phyloP scores from a whole-genome alignment of 108 stramenopile genomes.

The Cyclotella sp. region DNA sequence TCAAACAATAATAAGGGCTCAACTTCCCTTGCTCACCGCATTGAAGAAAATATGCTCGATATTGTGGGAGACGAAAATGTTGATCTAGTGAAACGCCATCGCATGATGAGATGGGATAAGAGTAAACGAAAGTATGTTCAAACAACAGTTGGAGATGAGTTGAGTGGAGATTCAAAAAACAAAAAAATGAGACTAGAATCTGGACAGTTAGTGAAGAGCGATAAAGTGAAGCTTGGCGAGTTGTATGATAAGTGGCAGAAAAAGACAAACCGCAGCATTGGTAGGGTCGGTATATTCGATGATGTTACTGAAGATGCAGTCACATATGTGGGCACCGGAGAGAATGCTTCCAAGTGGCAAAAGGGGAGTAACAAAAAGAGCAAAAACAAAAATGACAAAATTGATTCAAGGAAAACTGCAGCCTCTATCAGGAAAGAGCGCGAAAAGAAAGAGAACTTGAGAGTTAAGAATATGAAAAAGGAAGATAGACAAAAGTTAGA shows the following conservation, averaged over 20 bases:
- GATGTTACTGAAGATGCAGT: slow-evolving; percentile 64
- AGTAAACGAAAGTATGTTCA: slow-evolving; percentile 92
- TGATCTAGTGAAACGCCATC: slow-evolving; percentile 88
- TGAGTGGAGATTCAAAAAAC: slow-evolving; percentile 74
- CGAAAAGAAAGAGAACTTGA: slow-evolving; percentile 73
- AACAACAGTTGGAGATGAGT: slow-evolving; percentile 85
- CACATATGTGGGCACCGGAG: slow-evolving; percentile 20
- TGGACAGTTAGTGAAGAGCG: slow-evolving; percentile 85
- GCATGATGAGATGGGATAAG: slow-evolving; percentile 97
- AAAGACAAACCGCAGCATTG: slow-evolving; percentile 91
- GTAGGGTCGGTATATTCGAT: slow-evolving; percentile 88
- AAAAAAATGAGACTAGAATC: slow-evolving; percentile 87
- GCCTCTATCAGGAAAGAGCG: slow-evolving; percentile 78
- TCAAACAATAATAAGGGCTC: slow-evolving; percentile 63
- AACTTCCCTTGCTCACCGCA: slow-evolving; percentile 59
- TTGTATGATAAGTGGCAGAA: slow-evolving; percentile 97
- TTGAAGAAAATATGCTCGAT: slow-evolving; percentile 94
- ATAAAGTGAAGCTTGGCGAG: slow-evolving; percentile 94
- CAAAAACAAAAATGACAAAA: slow-evolving; percentile 32
- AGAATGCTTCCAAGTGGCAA: slow-evolving; percentile 45
- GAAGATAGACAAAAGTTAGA: slow-evolving; percentile 53
- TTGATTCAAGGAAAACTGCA: slow-evolving; percentile 52
- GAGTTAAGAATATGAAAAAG: slow-evolving; percentile 89
- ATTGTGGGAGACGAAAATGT: slow-evolving; percentile 95
- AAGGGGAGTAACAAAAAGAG: slow-evolving; percentile 26